Evolutionary conservation across 1,284 basidiomycete species (phyloP).

Genomic region (Rhodotorula sp.): DNA sequence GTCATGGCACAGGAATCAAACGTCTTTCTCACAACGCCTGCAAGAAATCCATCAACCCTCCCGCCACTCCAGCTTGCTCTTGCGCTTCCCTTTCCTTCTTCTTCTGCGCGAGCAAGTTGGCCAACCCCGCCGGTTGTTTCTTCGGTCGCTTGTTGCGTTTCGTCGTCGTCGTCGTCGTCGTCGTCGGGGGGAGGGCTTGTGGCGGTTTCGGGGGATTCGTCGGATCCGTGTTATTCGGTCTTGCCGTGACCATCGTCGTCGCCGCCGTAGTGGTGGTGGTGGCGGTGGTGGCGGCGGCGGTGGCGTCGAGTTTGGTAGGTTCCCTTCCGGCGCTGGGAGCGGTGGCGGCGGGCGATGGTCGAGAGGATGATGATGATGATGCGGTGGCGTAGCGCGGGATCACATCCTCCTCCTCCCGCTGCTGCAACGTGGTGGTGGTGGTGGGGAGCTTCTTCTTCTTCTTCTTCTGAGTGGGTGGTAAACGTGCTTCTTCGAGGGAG

Average conservation of each 20-base stretch:
- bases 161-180: background rate
- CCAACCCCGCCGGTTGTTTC: constrained; percentile 23
- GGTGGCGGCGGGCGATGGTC: background rate
- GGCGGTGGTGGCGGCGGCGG: background rate
- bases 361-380: background rate
- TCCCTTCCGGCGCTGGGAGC: background rate
- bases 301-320: background rate
- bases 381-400: background rate
- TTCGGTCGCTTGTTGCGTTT: constrained; percentile 12
- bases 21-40: constrained; percentile 13
- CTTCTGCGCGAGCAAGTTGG: constrained; percentile 27
- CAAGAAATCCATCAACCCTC: constrained; percentile 25
- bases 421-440: too few species aligned
- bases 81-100: constrained; percentile 14
- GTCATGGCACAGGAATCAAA: too few species aligned
- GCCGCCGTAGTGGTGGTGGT: background rate
- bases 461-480: too few species aligned
- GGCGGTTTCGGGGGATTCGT: too few species aligned
- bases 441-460: too few species aligned
- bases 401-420: too few species aligned
- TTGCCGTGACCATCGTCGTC: background rate
- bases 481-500: too few species aligned
- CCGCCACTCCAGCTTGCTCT: background rate
- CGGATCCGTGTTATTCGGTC: too few species aligned
- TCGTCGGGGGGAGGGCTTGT: too few species aligned